Percentiles rank a stretch among this genome's conserved stretches.
Evolutionary conservation across 495 filamentous ascomycete species (phyloP).

Genomic region (Daldinia childiae): DNA sequence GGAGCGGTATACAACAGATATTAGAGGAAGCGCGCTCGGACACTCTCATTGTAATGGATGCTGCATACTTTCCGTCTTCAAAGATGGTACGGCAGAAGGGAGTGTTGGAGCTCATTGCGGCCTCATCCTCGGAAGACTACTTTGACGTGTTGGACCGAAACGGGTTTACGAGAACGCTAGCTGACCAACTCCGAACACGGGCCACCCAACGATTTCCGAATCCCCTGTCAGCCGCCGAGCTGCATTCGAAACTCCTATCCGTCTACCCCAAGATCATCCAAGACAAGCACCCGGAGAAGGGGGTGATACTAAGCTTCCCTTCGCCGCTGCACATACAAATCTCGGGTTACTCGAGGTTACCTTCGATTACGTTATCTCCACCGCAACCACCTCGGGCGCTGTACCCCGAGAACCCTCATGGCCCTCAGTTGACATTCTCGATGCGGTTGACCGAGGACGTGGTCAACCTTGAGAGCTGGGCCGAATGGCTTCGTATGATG

Average conservation of each 20-base stretch:
- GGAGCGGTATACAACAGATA: slow-evolving; percentile 58
- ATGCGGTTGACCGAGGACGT: slow-evolving; percentile 54
- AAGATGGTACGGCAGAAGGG: slow-evolving; percentile 53
- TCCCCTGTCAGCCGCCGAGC: slow-evolving; percentile 56
- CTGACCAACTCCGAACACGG: slow-evolving; percentile 53
- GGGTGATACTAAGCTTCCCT: slow-evolving; percentile 52
- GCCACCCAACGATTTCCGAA: slow-evolving; percentile 50
- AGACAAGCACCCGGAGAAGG: slow-evolving; percentile 53
- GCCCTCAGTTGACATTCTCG: slow-evolving; percentile 53
- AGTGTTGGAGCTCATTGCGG: slow-evolving; percentile 60
- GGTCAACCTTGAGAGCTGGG: slow-evolving; percentile 55
- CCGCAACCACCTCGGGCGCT: slow-evolving; percentile 50
- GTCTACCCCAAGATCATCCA: slow-evolving; percentile 55
- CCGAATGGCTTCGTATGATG: slow-evolving; percentile 61
- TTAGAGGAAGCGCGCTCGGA: slow-evolving; percentile 57
- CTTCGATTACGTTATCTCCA: slow-evolving; percentile 55
- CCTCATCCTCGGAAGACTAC: slow-evolving; percentile 58
- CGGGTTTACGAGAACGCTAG: slow-evolving; percentile 56
- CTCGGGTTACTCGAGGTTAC: slow-evolving; percentile 54
- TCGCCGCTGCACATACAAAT: slow-evolving; percentile 59
- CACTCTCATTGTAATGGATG: slow-evolving; percentile 61
- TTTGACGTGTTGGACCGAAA: slow-evolving; percentile 50
- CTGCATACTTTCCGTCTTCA: slow-evolving; percentile 58
- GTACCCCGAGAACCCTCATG: slow-evolving; percentile 45
- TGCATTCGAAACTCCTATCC: slow-evolving; percentile 57